Evolutionary conservation across 1,139 yeast genomes (phyloP).

Genomic region (Hemisphaericaspora subhashii): DNA sequence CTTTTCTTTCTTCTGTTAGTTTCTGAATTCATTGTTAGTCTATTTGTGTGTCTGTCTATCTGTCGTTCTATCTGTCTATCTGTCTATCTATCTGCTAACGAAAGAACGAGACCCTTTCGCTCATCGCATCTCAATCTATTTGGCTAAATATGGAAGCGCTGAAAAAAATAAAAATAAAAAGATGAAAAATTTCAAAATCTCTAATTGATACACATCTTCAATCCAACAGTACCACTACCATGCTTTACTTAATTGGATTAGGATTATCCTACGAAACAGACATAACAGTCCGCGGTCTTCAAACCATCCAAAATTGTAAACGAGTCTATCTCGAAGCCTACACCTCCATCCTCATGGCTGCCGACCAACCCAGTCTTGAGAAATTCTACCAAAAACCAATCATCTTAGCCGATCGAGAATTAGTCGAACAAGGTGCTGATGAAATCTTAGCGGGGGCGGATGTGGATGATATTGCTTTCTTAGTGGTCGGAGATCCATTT

Average conservation of each 20-base stretch:
- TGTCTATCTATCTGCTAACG: no score
- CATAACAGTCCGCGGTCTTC: conserved; percentile 92
- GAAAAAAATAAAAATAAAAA: conserved; percentile 3
- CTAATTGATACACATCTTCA: neutral
- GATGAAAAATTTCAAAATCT: conserved; percentile 1
- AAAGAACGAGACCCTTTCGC: no score
- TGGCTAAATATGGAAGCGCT: no score
- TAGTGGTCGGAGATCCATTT: conserved; percentile 96
- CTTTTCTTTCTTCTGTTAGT: neutral
- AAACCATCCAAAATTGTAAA: conserved; percentile 76
- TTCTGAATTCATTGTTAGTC: no score
- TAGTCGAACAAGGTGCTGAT: conserved; percentile 89
- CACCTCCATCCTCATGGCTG: conserved; percentile 94
- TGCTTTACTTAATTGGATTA: conserved; percentile 89
- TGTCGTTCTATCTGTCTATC: no score
- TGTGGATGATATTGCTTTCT: conserved; percentile 80
- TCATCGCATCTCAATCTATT: no score
- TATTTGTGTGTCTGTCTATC: no score
- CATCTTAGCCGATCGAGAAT: conserved; percentile 87
- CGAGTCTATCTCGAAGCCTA: conserved; percentile 93
- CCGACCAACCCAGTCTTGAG: conserved; percentile 67
- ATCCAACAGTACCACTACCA: conserved; percentile 21
- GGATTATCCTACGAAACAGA: conserved; percentile 89
- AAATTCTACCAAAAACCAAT: conserved; percentile 83
- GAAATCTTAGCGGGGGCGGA: conserved; percentile 75